phyloP scores from a whole-genome alignment of 331 rosid species.

The Ulmus americana region DNA sequence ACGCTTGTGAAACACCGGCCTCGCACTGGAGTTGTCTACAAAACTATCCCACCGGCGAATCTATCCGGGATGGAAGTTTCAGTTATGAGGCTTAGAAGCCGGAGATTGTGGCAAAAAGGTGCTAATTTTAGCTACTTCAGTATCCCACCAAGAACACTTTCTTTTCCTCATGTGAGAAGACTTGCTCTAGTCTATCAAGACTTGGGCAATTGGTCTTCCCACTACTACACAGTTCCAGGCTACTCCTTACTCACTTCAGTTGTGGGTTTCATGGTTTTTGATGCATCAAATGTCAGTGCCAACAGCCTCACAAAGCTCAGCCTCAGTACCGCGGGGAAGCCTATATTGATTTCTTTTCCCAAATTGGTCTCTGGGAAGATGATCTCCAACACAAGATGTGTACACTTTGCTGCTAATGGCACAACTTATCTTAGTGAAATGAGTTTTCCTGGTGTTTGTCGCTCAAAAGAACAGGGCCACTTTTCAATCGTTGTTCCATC shows the following conservation, averaged over 20 bases:
- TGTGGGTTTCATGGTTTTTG: slow-evolving; percentile 70
- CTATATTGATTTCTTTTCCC: slow-evolving; percentile 48
- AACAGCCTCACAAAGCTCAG: slow-evolving; percentile 35
- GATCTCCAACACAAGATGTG: slow-evolving; percentile 44
- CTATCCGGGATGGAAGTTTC: slow-evolving; percentile 65
- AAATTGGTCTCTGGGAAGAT: slow-evolving; percentile 22
- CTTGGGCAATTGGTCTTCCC: slow-evolving; percentile 68
- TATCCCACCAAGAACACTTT: slow-evolving; percentile 59
- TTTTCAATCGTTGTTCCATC: slow-evolving; percentile 49
- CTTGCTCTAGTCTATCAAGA: slow-evolving; percentile 63
- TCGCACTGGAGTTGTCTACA: slow-evolving; percentile 58
- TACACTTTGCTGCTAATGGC: slow-evolving; percentile 46
- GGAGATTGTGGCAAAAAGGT: slow-evolving; percentile 65
- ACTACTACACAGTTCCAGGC: slow-evolving; percentile 46
- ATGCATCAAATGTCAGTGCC: slow-evolving; percentile 56
- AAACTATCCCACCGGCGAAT: slow-evolving; percentile 50
- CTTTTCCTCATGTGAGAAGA: slow-evolving; percentile 69
- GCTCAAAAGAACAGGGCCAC: slow-evolving; percentile 50
- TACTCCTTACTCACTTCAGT: slow-evolving; percentile 57
- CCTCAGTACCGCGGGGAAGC: slow-evolving; percentile 52
- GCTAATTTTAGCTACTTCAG: slow-evolving; percentile 56
- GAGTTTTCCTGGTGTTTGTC: slow-evolving; percentile 43
- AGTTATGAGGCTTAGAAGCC: slow-evolving; percentile 55
- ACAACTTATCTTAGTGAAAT: slow-evolving; percentile 38
- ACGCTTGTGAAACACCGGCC: slow-evolving; percentile 40